Conservation (phyloP, 495 filamentous ascomycete genomes). For the Thermothielavioides terrestris region DNA sequence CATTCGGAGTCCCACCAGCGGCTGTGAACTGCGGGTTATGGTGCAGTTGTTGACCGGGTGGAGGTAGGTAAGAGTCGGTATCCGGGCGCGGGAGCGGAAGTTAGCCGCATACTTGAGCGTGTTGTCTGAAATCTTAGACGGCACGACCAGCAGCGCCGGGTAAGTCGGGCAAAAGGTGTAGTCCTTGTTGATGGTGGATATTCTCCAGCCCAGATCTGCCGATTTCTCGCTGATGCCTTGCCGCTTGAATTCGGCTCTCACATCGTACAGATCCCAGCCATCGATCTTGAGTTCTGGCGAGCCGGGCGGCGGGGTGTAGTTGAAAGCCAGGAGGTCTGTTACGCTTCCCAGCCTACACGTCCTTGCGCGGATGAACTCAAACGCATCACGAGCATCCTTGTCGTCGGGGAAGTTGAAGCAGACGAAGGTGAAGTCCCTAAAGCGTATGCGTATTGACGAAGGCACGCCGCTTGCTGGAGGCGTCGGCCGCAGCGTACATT, state of each 20-base stretch:
- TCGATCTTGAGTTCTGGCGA: slow-evolving; percentile 61
- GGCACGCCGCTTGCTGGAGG: slow-evolving; percentile 60
- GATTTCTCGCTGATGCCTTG: slow-evolving; percentile 73
- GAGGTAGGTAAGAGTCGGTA: slow-evolving; percentile 84
- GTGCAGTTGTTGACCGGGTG: slow-evolving; percentile 96
- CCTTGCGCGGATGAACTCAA: slow-evolving; percentile 73
- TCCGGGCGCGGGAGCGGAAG: slow-evolving; percentile 78
- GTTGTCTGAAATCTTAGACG: slow-evolving; percentile 85
- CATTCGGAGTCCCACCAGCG: slow-evolving; percentile 74
- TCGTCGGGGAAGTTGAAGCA: slow-evolving; percentile 81
- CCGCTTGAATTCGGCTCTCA: slow-evolving; percentile 67
- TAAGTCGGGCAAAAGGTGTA: slow-evolving; percentile 94
- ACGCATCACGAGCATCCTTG: slow-evolving; percentile 70
- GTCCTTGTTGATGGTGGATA: slow-evolving; percentile 81
- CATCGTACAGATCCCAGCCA: slow-evolving; percentile 85
- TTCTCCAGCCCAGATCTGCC: slow-evolving; percentile 71
- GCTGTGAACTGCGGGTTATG: slow-evolving; percentile 92
- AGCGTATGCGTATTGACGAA: slow-evolving; percentile 79
- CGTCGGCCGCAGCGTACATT: slow-evolving; percentile 61
- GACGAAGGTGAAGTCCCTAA: slow-evolving; percentile 87
- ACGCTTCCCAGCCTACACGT: slow-evolving; percentile 76
- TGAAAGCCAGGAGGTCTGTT: slow-evolving; percentile 89
- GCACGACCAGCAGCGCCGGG: slow-evolving; percentile 74
- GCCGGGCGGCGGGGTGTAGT: slow-evolving; percentile 58
- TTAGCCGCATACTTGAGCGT: slow-evolving; percentile 87